Base-by-base conservation (phyloP, 805 yeast genomes). In the Kodamaea hsintzibuensis region DNA sequence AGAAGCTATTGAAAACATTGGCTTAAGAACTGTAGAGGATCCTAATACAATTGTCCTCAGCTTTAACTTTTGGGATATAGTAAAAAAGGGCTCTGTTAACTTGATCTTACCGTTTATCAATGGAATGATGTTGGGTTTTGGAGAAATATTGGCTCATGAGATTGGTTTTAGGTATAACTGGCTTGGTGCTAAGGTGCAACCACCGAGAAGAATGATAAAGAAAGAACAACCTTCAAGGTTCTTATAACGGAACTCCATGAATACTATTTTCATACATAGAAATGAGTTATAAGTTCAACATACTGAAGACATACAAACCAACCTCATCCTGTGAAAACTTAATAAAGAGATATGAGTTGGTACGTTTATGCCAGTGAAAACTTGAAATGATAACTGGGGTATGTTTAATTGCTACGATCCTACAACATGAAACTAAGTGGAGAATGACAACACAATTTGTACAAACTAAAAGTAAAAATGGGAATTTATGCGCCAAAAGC, bases 71-170 rank as follows among this genome's bases (percentile, higher is more conserved):
- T 74, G 78, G 76, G 66, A 66, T 4, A 70, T 81, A 39, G 44
- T 80, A 22, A 69, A 74, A 42, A 76, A 79, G n/a, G 72, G 87
- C 18, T 80, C 91, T 1, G 83, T 93, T 57, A 93, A 93, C 61
- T 71, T 93, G 60, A 66, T 91, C 1, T 72, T 93, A 46, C 98
- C 98, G 1, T 91, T 93, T 63, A 77, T 93, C 60, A 93, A 93
- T 63, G 98, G 98, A 7, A 76, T 93, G 71, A 92, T 92, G 97
- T 80, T 93, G 49, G 98, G 98, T 0, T 91, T 93, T 67, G 98
- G 98, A 1, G 98, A 93, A 73, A 85, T 93, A 17, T 74, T 90
- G 55, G 98, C 98, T 7, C 97, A 92, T 67, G 98, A 93, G 64
- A 72, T 93, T 42, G 96, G 97, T 5, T 89, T 89, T 74, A 78